Conservation (phyloP, 768 basidiomycete genomes). For the Russula griseocarnosa region DNA sequence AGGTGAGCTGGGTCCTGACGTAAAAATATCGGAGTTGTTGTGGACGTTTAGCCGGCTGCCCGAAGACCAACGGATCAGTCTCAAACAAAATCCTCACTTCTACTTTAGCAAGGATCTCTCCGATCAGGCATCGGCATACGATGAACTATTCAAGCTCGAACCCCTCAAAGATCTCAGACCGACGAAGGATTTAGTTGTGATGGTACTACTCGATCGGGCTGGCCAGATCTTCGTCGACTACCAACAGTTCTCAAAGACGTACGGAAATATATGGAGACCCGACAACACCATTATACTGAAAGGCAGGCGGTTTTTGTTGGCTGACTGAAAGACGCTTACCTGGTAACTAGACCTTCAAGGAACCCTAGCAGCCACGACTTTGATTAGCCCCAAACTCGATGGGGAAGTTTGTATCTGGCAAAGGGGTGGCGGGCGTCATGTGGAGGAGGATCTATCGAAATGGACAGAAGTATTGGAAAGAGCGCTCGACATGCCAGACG, state of each 20-base stretch:
- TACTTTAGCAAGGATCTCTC: slow-evolving; percentile 23
- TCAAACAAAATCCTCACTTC: slow-evolving; percentile 25
- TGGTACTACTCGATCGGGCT: slow-evolving; percentile 19
- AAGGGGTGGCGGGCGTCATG: slow-evolving; percentile 12
- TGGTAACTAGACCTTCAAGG: slow-evolving; percentile 21
- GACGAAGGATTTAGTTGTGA: slow-evolving; percentile 16
- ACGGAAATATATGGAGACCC: slow-evolving; percentile 24
- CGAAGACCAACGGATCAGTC: slow-evolving; percentile 22
- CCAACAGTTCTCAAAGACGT: slow-evolving; percentile 22
- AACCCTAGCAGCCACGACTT: slow-evolving; percentile 18
- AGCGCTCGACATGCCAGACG: slow-evolving; percentile 15
- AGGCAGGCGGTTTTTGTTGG: background rate
- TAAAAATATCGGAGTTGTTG: slow-evolving; percentile 20
- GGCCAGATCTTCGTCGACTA: slow-evolving; percentile 27
- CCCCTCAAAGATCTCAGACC: slow-evolving; percentile 22
- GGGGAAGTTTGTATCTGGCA: slow-evolving; percentile 25
- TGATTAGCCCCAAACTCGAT: slow-evolving; percentile 7
- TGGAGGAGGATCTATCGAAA: slow-evolving; percentile 10
- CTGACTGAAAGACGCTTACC: background rate
- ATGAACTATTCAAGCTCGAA: slow-evolving; percentile 18
- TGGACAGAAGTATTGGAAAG: slow-evolving; percentile 20
- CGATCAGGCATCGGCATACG: slow-evolving; percentile 11
- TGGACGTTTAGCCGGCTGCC: slow-evolving; percentile 24
- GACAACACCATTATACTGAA: slow-evolving; percentile 19
- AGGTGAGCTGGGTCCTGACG: slow-evolving; percentile 23